Conservation (phyloP, 768 basidiomycete genomes). For the Macrocybe gigantea region DNA sequence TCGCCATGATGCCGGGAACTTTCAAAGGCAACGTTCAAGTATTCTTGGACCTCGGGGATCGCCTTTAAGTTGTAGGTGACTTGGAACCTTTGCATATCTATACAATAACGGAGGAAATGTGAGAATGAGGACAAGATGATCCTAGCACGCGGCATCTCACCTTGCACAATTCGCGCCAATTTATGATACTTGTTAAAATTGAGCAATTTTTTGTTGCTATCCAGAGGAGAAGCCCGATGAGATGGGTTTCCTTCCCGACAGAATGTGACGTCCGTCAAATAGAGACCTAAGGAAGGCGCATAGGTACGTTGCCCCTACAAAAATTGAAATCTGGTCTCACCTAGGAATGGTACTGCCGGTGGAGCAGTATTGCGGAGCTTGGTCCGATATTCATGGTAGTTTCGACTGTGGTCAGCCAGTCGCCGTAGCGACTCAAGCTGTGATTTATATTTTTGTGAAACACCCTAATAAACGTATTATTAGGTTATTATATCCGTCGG, state of each 20-base stretch:
- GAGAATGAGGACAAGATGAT: background rate
- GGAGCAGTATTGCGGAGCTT: constrained; percentile 83
- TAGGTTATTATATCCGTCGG: background rate
- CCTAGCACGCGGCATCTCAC: constrained; percentile 25
- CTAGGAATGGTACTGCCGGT: constrained; percentile 94
- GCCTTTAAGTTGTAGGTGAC: constrained; percentile 80
- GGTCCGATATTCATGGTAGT: constrained; percentile 87
- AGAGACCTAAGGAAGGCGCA: constrained; percentile 48
- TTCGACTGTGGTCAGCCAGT: constrained; percentile 86
- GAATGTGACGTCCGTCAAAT: constrained; percentile 91
- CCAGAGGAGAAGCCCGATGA: constrained; percentile 71
- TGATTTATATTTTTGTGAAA: constrained; percentile 79
- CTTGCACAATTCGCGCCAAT: constrained; percentile 79
- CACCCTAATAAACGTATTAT: constrained; percentile 40
- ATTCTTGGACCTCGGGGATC: constrained; percentile 85
- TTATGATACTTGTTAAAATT: constrained; percentile 98
- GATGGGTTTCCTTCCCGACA: constrained; percentile 93
- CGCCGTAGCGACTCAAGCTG: constrained; percentile 77
- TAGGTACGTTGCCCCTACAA: constrained; percentile 7
- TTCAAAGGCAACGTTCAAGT: constrained; percentile 68
- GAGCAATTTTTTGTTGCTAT: constrained; percentile 72
- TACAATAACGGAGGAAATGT: background rate
- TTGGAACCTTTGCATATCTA: constrained; percentile 93
- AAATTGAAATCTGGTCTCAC: constrained; percentile 31
- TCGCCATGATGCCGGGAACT: constrained; percentile 75